Evolutionary conservation across 108 stramenopile genomes (phyloP).

Genomic region (Ochromonas danica): DNA sequence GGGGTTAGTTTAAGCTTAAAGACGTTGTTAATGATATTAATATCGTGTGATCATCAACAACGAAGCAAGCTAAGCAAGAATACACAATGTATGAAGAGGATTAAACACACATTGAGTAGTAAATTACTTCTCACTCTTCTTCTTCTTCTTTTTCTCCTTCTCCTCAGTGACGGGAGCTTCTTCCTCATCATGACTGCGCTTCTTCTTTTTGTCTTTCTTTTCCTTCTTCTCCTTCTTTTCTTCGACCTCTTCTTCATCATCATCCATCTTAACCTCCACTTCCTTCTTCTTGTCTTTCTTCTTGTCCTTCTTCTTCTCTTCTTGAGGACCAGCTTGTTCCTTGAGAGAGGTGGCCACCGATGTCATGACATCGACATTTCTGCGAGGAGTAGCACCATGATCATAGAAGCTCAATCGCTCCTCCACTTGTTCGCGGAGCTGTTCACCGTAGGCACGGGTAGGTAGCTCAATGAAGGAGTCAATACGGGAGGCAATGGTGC

Average conservation of each 20-base stretch:
- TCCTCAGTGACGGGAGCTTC: slow-evolving; percentile 19
- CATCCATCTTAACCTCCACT: slow-evolving; percentile 40
- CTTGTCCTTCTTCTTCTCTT: slow-evolving; percentile 52
- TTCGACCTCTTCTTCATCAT: slow-evolving; percentile 34
- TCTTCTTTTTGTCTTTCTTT: slow-evolving; percentile 50
- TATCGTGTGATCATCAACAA: too few relatives aligned
- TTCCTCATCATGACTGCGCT: slow-evolving; percentile 6
- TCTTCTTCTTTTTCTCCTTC: slow-evolving; percentile 53
- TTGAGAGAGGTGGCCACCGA: slow-evolving; percentile 79
- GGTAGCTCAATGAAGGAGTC: slow-evolving; percentile 88
- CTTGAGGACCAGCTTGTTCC: neutral
- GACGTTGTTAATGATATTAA: too few relatives aligned
- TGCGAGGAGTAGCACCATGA: slow-evolving; percentile 91
- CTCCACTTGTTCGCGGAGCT: slow-evolving; percentile 97
- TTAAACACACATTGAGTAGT: too few relatives aligned
- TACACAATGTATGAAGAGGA: too few relatives aligned
- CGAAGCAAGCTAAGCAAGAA: too few relatives aligned
- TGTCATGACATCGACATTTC: slow-evolving; percentile 97
- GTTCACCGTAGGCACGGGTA: slow-evolving; percentile 85
- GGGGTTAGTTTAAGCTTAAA: too few relatives aligned
- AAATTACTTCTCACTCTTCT: slow-evolving; percentile 33
- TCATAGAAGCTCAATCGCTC: slow-evolving; percentile 98
- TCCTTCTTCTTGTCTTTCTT: slow-evolving; percentile 47
- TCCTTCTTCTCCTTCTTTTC: slow-evolving; percentile 61
- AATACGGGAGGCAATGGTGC: slow-evolving; percentile 95